These are phyloP conservation scores for Mortierella polycephala DNA, from an alignment of 371 early-diverging fungal species.

Conservation along the genomic window DNA sequence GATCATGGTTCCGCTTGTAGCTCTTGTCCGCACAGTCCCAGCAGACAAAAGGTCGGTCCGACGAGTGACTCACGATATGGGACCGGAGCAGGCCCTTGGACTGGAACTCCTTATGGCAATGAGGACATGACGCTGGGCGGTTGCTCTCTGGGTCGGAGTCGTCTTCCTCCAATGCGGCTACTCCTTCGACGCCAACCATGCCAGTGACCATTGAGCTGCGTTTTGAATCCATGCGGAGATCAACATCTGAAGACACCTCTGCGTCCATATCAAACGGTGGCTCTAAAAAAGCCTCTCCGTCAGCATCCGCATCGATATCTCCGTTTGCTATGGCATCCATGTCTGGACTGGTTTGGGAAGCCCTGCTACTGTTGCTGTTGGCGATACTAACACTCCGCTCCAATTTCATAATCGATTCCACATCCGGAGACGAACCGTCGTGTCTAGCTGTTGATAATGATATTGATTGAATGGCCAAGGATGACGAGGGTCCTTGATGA, in stretches of 20 bases:
- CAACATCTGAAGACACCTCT: background rate
- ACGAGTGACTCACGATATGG: constrained; percentile 45
- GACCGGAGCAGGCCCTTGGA: constrained; percentile 48
- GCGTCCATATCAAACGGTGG: background rate
- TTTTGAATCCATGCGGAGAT: no score
- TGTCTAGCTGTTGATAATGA: no score
- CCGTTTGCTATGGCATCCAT: background rate
- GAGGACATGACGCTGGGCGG: constrained; percentile 29
- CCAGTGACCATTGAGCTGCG: background rate
- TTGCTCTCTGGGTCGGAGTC: constrained; percentile 21
- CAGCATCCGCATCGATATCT: background rate
- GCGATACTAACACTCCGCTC: background rate
- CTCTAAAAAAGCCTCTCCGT: background rate
- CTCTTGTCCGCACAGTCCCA: constrained; percentile 43
- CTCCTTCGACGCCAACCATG: background rate
- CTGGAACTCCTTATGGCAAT: constrained; percentile 39
- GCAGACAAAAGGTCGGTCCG: constrained; percentile 45
- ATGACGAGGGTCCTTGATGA: background rate
- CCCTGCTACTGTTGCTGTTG: background rate
- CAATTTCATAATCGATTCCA: no score
- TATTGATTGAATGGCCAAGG: no score
- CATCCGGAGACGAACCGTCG: no score
- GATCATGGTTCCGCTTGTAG: constrained; percentile 52
- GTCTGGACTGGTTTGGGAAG: constrained; percentile 18
- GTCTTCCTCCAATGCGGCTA: constrained; percentile 7